These are phyloP conservation scores for Macroventuria anomochaeta DNA, from an alignment of 2,329 filamentous ascomycete genomes.

Conservation along the genomic window DNA sequence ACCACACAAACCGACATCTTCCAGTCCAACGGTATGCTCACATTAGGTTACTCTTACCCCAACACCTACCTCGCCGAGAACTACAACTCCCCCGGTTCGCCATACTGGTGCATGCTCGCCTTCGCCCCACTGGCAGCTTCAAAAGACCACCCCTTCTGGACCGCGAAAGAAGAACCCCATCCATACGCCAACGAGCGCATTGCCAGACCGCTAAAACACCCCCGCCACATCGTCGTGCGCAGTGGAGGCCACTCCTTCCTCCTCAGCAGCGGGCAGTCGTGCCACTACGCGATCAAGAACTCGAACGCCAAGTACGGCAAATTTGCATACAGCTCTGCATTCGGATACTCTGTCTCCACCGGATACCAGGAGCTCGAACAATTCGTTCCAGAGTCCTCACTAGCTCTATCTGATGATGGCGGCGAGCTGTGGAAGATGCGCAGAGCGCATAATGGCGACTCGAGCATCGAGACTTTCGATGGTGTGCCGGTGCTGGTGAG, in stretches of 20 bases:
- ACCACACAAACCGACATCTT: slow-evolving; percentile 77
- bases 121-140: slow-evolving; percentile 77
- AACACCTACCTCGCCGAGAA: slow-evolving; percentile 85
- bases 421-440: slow-evolving; percentile 81
- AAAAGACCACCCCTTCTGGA: slow-evolving; percentile 76
- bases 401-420: slow-evolving; percentile 77
- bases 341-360: slow-evolving; percentile 78
- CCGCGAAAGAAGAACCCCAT: slow-evolving; percentile 67
- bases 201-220: slow-evolving; percentile 69
- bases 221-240: slow-evolving; percentile 74
- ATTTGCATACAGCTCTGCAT: slow-evolving; percentile 78
- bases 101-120: slow-evolving; percentile 81
- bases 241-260: slow-evolving; percentile 78
- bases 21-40: slow-evolving; percentile 75
- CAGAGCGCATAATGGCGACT: slow-evolving; percentile 67
- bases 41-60: slow-evolving; percentile 77
- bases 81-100: slow-evolving; percentile 76
- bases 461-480: slow-evolving; percentile 64
- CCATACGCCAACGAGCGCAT: slow-evolving; percentile 63
- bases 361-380: slow-evolving; percentile 78
- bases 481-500: slow-evolving; percentile 68
- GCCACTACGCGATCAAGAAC: slow-evolving; percentile 80
- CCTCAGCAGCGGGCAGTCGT: slow-evolving; percentile 75
- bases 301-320: slow-evolving; percentile 82
- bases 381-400: slow-evolving; percentile 75